These are phyloP conservation scores for Lachancea sp. DNA, from an alignment of 805 yeast genomes.

Conservation along the genomic window DNA sequence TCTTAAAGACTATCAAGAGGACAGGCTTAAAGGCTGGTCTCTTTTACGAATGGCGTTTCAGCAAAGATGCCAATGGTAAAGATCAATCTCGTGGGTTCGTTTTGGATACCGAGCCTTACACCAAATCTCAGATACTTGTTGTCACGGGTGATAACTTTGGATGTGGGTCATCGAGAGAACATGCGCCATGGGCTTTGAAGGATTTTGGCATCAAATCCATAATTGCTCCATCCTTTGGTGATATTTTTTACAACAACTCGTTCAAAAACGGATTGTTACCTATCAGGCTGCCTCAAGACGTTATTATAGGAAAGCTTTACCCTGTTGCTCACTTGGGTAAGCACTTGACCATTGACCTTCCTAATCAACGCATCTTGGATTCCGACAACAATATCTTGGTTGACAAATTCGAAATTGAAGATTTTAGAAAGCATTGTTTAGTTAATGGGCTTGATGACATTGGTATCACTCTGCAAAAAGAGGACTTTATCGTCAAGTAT, in stretches of 20 bases:
- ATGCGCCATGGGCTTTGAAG: slow-evolving; percentile 98
- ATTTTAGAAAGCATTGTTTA: slow-evolving; percentile 90
- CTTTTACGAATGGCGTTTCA: slow-evolving; percentile 85
- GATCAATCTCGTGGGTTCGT: slow-evolving; percentile 84
- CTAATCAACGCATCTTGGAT: slow-evolving; percentile 70
- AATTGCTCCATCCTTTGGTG: slow-evolving; percentile 98
- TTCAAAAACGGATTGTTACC: slow-evolving; percentile 94
- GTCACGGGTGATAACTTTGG: slow-evolving; percentile 97
- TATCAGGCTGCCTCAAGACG: slow-evolving; percentile 77
- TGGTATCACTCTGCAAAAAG: slow-evolving; percentile 90
- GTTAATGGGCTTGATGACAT: slow-evolving; percentile 95
- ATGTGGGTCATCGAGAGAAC: slow-evolving; percentile 98
- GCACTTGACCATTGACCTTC: slow-evolving; percentile 72
- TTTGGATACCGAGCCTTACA: slow-evolving; percentile 79
- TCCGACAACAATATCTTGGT: slow-evolving; percentile 68
- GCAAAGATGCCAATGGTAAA: slow-evolving; percentile 60
- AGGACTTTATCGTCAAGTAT: slow-evolving; percentile 61
- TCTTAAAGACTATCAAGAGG: slow-evolving; percentile 94
- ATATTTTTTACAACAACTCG: slow-evolving; percentile 95
- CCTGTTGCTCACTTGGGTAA: slow-evolving; percentile 74
- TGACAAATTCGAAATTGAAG: slow-evolving; percentile 80
- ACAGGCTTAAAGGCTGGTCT: slow-evolving; percentile 87
- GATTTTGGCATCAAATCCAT: slow-evolving; percentile 95
- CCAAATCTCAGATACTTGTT: slow-evolving; percentile 71
- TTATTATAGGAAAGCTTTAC: slow-evolving; percentile 61